Base-by-base conservation (phyloP, 2,329 filamentous ascomycete genomes). In the Nothomitra cinnamomea region DNA sequence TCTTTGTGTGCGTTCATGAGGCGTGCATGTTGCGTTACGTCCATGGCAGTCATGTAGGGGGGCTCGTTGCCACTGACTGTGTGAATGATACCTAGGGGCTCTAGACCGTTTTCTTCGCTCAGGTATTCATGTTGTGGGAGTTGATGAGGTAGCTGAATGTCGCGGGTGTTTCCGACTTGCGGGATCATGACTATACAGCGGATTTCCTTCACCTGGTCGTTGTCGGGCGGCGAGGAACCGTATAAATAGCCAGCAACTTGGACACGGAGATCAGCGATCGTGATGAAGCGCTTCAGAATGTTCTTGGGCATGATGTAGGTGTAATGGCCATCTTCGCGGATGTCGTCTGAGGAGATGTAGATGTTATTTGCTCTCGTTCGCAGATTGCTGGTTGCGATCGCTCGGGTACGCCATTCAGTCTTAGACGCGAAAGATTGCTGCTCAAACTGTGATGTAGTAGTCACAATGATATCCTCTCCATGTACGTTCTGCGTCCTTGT, bases 301-400 rank as follows among this genome's bases (percentile, higher is more conserved):
- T 98, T 98, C 78, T 96, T 98, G 0, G 92, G 92, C 87, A 98
- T 95, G 62, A 98, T 86, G 63, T 96, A 98, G 0, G 90, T 98
- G 64, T 86, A 84, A 62, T 82, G 77, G 40, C 89, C 87, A 56
- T 95, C 88, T 58, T 92, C 79, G 53, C 88, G 85, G 59, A 90
- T 85, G 65, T 96, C 92, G 53, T 95, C 88, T 0, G 89, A 92
- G 6, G 92, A 95, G 61, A 98, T 94, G 68, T 96, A 98, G 63
- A 98, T 95, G 69, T 98, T 95, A 76, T 96, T 98, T 51, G 92
- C 80, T 59, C 92, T 78, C 49, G 89, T 95, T 47, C 90, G 83
- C 58, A 98, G 72, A 67, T 98, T 98, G 22, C 89, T 94, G 1
- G 92, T 95, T 7, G 92, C 94, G 64, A 98, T 95, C 32, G 92